phyloP scores from a whole-genome alignment of 331 rosid species.

The Phaseolus coccineus region DNA sequence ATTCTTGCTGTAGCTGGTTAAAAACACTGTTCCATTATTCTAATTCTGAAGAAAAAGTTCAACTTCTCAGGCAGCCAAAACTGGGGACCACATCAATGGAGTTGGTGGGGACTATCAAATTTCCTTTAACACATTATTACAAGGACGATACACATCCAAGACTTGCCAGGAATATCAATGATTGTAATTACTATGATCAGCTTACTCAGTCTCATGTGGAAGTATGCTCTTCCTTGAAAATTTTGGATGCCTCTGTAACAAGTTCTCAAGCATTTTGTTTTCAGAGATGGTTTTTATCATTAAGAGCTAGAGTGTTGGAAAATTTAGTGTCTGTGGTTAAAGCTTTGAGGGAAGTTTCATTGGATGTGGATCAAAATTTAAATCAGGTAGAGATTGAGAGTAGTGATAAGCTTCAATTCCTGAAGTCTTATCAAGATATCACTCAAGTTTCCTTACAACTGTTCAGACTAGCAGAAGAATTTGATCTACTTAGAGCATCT shows the following conservation, averaged over 20 bases:
- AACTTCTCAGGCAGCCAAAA: constrained; percentile 47
- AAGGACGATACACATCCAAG: constrained; percentile 41
- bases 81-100: constrained; percentile 47
- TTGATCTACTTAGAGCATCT: constrained; percentile 58
- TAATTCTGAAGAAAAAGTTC: constrained; percentile 54
- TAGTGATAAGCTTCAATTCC: constrained; percentile 31
- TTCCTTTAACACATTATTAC: constrained; percentile 38
- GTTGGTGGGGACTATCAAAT: constrained; percentile 43
- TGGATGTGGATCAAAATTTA: constrained; percentile 21
- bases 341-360: constrained; percentile 42
- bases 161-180: constrained; percentile 26
- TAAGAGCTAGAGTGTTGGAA: constrained; percentile 59
- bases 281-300: constrained; percentile 71
- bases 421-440: constrained; percentile 43
- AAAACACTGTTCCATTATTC: constrained; percentile 53
- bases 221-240: constrained; percentile 56
- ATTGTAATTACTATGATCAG: constrained; percentile 38
- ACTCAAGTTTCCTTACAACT: constrained; percentile 52
- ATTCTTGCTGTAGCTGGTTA: constrained; percentile 33
- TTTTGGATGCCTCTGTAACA: constrained; percentile 52
- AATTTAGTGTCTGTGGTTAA: constrained; percentile 47
- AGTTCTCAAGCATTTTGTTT: constrained; percentile 55
- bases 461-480: constrained; percentile 54
- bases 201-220: constrained; percentile 53
- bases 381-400: constrained; percentile 34